phyloP scores from a whole-genome alignment of 768 basidiomycete genomes.

The Sistotremastrum suecicum region DNA sequence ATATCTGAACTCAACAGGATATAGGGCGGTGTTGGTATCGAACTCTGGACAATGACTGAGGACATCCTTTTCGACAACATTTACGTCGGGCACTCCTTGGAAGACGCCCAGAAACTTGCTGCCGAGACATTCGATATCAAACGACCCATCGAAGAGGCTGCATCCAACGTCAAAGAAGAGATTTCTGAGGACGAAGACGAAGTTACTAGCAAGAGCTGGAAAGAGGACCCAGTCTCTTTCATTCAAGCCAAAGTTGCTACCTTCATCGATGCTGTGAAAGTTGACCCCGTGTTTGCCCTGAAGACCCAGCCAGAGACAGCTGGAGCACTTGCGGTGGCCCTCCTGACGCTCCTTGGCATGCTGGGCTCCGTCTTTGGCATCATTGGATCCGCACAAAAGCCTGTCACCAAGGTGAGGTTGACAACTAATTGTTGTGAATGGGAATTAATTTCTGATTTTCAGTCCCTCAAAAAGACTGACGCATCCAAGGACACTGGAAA shows the following conservation, averaged over 20 bases:
- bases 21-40: slow-evolving; percentile 88
- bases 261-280: slow-evolving; percentile 67
- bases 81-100: slow-evolving; percentile 81
- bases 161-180: slow-evolving; percentile 23
- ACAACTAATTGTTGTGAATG: neutral
- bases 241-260: slow-evolving; percentile 62
- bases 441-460: slow-evolving; percentile 3
- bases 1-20: slow-evolving; percentile 1
- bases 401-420: slow-evolving; percentile 45
- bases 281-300: slow-evolving; percentile 70
- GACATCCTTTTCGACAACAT: slow-evolving; percentile 90
- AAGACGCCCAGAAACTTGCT: slow-evolving; percentile 74
- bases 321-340: slow-evolving; percentile 53
- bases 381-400: slow-evolving; percentile 58
- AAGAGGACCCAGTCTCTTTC: slow-evolving; percentile 65
- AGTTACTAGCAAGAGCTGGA: slow-evolving; percentile 34
- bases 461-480: slow-evolving; percentile 72
- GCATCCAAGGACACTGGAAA: slow-evolving; percentile 38
- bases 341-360: slow-evolving; percentile 77
- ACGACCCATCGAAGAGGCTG: slow-evolving; percentile 62
- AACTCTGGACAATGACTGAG: slow-evolving; percentile 99
- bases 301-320: slow-evolving; percentile 83
- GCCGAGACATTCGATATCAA: slow-evolving; percentile 86
- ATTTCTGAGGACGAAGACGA: slow-evolving; percentile 34
- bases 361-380: slow-evolving; percentile 67